Evolutionary conservation across 2,329 filamentous ascomycete species (phyloP).

Genomic region (Talaromyces sp.): DNA sequence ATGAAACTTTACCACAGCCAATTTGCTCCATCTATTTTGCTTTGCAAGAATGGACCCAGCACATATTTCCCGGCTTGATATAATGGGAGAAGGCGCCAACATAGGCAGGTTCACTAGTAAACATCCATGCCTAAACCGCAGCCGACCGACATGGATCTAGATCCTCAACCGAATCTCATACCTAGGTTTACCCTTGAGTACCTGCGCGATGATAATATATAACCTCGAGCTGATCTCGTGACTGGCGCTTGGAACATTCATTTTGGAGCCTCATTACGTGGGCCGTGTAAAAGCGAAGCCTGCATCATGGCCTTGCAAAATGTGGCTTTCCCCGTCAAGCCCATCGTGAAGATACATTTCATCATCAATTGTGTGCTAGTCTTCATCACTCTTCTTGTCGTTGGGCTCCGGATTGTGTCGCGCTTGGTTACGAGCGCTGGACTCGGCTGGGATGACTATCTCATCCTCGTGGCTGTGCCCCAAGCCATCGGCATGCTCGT

Average conservation of each 20-base stretch:
- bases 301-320: neutral
- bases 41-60: neutral
- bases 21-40: neutral
- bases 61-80: neutral
- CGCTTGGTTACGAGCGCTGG: neutral
- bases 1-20: neutral
- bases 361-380: slow-evolving; percentile 4
- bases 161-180: neutral
- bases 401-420: neutral
- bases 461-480: neutral
- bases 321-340: neutral
- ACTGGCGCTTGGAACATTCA: neutral
- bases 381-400: neutral
- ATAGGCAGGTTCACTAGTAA: neutral
- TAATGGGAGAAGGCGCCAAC: neutral
- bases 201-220: neutral
- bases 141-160: neutral
- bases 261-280: neutral
- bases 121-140: neutral
- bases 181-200: neutral
- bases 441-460: neutral
- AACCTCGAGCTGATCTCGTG: neutral
- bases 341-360: neutral
- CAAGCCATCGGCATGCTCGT: neutral
- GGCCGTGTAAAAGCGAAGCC: neutral